Conservation (phyloP, 1,284 basidiomycete species). For the Athelia psychrophila region DNA sequence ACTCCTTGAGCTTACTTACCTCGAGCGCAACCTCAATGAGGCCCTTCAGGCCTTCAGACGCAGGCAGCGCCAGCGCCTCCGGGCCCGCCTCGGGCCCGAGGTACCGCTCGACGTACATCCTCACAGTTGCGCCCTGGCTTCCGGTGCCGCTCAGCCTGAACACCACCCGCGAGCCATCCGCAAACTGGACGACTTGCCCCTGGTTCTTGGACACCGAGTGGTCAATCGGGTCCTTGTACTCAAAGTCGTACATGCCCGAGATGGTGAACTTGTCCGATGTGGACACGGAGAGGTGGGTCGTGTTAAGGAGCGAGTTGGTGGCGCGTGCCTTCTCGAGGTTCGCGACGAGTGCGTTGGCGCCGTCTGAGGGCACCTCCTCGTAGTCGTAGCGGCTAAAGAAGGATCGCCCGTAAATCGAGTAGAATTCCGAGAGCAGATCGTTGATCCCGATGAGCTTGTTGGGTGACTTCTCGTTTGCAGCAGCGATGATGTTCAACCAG, state of each 20-base stretch:
- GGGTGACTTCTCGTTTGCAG: constrained; percentile 82
- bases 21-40: constrained; percentile 93
- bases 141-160: constrained; percentile 97
- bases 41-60: constrained; percentile 90
- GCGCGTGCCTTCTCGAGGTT: constrained; percentile 75
- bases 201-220: constrained; percentile 92
- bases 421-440: constrained; percentile 85
- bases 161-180: constrained; percentile 90
- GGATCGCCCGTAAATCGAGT: constrained; percentile 91
- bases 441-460: constrained; percentile 82
- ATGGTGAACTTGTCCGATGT: constrained; percentile 79
- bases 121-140: constrained; percentile 91
- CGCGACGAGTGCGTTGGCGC: constrained; percentile 84
- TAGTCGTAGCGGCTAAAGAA: constrained; percentile 99
- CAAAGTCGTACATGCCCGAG: constrained; percentile 81
- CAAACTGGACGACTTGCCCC: constrained; percentile 90
- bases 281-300: constrained; percentile 62
- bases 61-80: constrained; percentile 71
- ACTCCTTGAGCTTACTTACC: constrained; percentile 83
- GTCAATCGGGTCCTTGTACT: constrained; percentile 98
- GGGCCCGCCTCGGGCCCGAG: constrained; percentile 69
- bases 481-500: constrained; percentile 97
- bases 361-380: constrained; percentile 93
- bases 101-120: constrained; percentile 93
- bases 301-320: constrained; percentile 64